Conservation (phyloP, 495 filamentous ascomycete species). For the Tetracladium marchalianum region DNA sequence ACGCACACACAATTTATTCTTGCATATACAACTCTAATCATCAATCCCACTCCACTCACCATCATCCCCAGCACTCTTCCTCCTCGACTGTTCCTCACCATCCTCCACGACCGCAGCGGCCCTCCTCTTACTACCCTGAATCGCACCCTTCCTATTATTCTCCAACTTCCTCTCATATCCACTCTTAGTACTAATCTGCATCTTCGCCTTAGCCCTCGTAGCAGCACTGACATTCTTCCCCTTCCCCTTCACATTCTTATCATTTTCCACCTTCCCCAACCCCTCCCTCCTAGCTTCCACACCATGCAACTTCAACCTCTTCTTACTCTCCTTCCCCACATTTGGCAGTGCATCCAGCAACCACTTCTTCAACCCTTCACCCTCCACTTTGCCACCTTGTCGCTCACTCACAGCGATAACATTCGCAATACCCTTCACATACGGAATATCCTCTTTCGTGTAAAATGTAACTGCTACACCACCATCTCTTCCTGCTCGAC, state of each 20-base stretch:
- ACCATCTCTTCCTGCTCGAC: conserved; percentile 75
- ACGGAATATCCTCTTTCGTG: conserved; percentile 86
- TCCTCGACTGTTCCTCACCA: conserved; percentile 13
- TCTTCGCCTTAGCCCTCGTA: conserved; percentile 27
- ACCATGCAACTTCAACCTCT: conserved; percentile 70
- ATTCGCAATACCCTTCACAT: conserved; percentile 85
- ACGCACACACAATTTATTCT: no score
- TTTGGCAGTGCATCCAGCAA: conserved; percentile 79
- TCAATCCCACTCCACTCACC: conserved; percentile 61
- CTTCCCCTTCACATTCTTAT: conserved; percentile 21
- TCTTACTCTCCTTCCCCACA: conserved; percentile 69
- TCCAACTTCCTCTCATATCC: conserved; percentile 74
- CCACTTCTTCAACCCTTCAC: conserved; percentile 65
- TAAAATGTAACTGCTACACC: conserved; percentile 92
- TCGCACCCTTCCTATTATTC: conserved; percentile 64
- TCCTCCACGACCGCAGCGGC: conserved; percentile 27
- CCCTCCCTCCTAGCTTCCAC: conserved; percentile 58
- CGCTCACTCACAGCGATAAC: conserved; percentile 80
- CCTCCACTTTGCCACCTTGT: conserved; percentile 38
- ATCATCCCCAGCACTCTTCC: conserved; percentile 11
- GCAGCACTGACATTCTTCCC: conserved; percentile 28
- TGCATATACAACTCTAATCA: conserved; percentile 25
- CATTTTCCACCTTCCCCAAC: conserved; percentile 28
- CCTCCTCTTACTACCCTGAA: conserved; percentile 58
- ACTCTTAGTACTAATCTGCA: conserved; percentile 83